Evolutionary conservation across 1,284 basidiomycete genomes (phyloP).

Genomic region (Leccinum griseonigrum): DNA sequence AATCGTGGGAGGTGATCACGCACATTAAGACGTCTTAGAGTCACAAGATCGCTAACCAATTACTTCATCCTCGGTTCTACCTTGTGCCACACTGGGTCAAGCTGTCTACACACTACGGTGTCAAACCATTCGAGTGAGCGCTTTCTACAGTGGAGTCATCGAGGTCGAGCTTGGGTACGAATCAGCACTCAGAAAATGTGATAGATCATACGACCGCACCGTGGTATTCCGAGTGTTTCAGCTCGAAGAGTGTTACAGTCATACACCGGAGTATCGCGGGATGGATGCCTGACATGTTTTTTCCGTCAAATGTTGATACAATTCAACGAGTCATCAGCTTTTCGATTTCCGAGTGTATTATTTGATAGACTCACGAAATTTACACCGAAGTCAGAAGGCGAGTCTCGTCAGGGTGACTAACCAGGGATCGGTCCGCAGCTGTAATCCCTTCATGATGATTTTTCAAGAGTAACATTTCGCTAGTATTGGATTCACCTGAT

Average conservation of each 20-base stretch:
- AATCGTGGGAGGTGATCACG: conserved; percentile 22
- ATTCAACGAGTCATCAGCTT: conserved; percentile 87
- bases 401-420: conserved; percentile 32
- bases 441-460: conserved; percentile 91
- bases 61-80: conserved; percentile 92
- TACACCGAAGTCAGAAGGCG: conserved; percentile 30
- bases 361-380: conserved; percentile 89
- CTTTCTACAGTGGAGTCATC: conserved; percentile 94
- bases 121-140: conserved; percentile 94
- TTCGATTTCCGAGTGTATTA: conserved; percentile 72
- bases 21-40: conserved; percentile 79
- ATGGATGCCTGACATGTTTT: conserved; percentile 87
- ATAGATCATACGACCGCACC: conserved; percentile 31
- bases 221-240: conserved; percentile 85
- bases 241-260: conserved; percentile 85
- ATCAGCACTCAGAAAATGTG: not conserved
- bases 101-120: conserved; percentile 81
- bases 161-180: conserved; percentile 75
- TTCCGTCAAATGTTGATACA: conserved; percentile 85
- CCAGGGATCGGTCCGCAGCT: conserved; percentile 87
- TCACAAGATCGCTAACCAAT: conserved; percentile 86
- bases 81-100: conserved; percentile 96
- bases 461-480: conserved; percentile 87
- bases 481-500: conserved; percentile 77
- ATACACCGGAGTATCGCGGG: conserved; percentile 94